These are phyloP conservation scores for Fistulina hepatica DNA, from an alignment of 1,284 basidiomycete genomes.

Conservation along the genomic window DNA sequence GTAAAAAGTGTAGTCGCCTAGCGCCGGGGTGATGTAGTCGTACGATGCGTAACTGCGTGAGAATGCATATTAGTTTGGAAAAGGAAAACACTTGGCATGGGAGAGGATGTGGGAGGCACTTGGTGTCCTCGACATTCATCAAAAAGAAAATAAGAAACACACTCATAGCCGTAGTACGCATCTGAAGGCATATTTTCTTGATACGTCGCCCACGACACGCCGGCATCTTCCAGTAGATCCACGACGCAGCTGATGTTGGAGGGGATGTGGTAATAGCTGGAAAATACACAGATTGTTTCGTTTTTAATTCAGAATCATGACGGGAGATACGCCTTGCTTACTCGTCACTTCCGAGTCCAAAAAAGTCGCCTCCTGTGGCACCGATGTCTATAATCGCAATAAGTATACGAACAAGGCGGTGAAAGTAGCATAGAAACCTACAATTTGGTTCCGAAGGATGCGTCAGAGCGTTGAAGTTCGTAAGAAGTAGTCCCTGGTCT, in stretches of 20 bases:
- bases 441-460: conserved; percentile 58
- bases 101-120: not conserved
- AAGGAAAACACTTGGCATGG: not conserved
- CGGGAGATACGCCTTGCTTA: conserved; percentile 17
- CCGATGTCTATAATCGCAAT: conserved; percentile 24
- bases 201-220: conserved; percentile 44
- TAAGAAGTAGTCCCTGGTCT: conserved; percentile 40
- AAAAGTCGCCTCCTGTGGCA: conserved; percentile 45
- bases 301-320: not conserved
- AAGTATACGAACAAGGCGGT: not conserved
- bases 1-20: conserved; percentile 37
- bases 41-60: conserved; percentile 20
- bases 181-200: conserved; percentile 53
- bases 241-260: conserved; percentile 45
- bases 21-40: conserved; percentile 34
- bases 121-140: not conserved
- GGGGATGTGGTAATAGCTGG: conserved; percentile 15
- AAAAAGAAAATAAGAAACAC: conserved; percentile 4
- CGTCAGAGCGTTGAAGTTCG: conserved; percentile 45
- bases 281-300: no score
- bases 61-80: not conserved
- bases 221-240: conserved; percentile 51
- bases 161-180: conserved; percentile 34
- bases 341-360: conserved; percentile 38
- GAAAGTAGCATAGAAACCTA: conserved; percentile 12